These are phyloP conservation scores for Camellia granthamiana DNA, from an alignment of 148 eudicot species.

Conservation along the genomic window DNA sequence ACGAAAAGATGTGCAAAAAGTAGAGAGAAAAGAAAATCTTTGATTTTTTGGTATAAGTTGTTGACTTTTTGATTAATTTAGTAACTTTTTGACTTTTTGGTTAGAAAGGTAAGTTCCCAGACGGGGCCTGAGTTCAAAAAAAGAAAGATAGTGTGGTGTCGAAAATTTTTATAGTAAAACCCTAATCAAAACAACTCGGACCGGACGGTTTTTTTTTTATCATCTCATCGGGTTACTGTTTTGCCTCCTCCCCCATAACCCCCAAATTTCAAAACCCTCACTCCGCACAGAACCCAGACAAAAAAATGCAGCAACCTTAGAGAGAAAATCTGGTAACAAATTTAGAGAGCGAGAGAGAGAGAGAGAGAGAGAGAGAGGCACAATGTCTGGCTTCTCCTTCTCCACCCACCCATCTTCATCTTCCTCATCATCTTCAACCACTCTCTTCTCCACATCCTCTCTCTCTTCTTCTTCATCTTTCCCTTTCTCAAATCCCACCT, in stretches of 20 bases:
- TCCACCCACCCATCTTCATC: slow-evolving; percentile 15
- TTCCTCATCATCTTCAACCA: slow-evolving; percentile 13
- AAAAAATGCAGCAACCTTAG: no score
- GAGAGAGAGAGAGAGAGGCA: background rate
- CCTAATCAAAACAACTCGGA: background rate
- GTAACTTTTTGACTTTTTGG: no score
- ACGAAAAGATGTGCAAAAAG: no score
- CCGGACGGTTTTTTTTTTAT: background rate
- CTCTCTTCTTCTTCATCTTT: slow-evolving; percentile 4
- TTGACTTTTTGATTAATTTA: no score
- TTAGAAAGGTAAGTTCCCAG: no score
- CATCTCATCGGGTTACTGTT: background rate
- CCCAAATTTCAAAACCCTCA: slow-evolving; percentile 15
- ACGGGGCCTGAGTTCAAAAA: no score
- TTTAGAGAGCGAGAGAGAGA: no score
- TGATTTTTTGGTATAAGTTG: no score
- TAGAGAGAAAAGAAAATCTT: no score
- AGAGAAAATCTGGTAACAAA: background rate
- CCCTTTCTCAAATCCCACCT: slow-evolving; percentile 18
- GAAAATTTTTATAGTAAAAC: no score
- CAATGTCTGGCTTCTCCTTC: slow-evolving; percentile 22
- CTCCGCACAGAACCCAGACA: background rate
- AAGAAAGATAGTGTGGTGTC: no score
- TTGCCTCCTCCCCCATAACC: slow-evolving; percentile 6
- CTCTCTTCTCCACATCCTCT: slow-evolving; percentile 4